Base-by-base conservation (phyloP, 805 yeast genomes). In the Sungouiozyma intestinalis region DNA sequence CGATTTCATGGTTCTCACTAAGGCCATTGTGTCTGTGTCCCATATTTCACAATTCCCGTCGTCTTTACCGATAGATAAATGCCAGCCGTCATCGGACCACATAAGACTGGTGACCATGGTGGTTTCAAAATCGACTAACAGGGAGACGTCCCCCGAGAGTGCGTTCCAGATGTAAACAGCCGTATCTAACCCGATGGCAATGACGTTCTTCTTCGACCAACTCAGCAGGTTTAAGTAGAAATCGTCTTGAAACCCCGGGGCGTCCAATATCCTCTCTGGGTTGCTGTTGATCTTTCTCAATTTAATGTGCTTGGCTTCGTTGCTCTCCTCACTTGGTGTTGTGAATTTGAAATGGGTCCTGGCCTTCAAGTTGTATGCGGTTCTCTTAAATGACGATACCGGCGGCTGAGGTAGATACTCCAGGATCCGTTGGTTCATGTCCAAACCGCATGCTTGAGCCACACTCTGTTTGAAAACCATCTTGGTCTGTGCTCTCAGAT, bases 131-230 rank as follows among this genome's bases (percentile, higher is more conserved):
- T 81, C 88, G 40, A 79, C 71, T 19, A 86, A 68, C 27, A 77
- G 63, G 1, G 81, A 76, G 2, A 87, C 97, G 1, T 76, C 67
- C 0, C 96, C 96, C 0, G 83, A 69, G 3, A 74, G 68, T 1
- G 96, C 97, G 62, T 88, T 84, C 97, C 97, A 92, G 20, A 87
- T 78, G 57, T 90, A 92, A 13, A 92, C 83, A 3, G 82, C 71
- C 43, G 76, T 77, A 42, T 82, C 94, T 40, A 92, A 68, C 1
- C 95, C 98, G 55, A 92, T 83, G 1, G 95, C 97, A 27, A 92
- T 68, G 36, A 80, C 68, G 60, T 90, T 86, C 24, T 79, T 76
- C 48, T 68, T 66, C 6, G 96, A 87, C 97, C 98, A 92, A 46
- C 87, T 77, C 41, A 92, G 62, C 34, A 90, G 68, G 56, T 87